Conservation (phyloP, 1,284 basidiomycete species). For the Coriolopsis trogii region DNA sequence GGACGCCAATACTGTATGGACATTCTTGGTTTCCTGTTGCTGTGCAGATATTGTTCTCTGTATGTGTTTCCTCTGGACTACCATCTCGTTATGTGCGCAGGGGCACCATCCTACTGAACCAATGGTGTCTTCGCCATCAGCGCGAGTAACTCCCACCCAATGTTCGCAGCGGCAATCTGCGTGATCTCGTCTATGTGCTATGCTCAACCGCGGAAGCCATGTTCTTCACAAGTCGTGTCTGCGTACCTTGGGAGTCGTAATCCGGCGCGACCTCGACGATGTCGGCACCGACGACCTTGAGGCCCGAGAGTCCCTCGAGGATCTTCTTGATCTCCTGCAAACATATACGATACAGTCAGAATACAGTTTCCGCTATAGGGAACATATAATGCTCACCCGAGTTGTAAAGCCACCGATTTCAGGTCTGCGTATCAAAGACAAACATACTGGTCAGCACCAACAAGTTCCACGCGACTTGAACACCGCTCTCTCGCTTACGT, state of each 20-base stretch:
- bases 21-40: too few species aligned
- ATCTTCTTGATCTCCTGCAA: constrained; percentile 43
- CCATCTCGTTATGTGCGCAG: too few species aligned
- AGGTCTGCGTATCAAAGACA: constrained; percentile 22
- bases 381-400: constrained; percentile 31
- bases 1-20: too few species aligned
- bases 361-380: background rate
- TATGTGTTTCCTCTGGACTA: too few species aligned
- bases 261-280: constrained; percentile 44
- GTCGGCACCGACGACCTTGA: constrained; percentile 45
- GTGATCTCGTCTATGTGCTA: constrained; percentile 35
- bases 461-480: background rate
- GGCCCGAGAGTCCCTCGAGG: constrained; percentile 39
- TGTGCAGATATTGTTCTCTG: too few species aligned
- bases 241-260: constrained; percentile 36
- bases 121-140: constrained; percentile 3
- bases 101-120: too few species aligned
- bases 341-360: background rate
- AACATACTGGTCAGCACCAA: background rate
- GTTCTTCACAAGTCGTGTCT: too few species aligned
- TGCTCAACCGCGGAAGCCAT: too few species aligned
- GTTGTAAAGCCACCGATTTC: constrained; percentile 44
- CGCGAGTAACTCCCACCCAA: constrained; percentile 35
- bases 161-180: constrained; percentile 37
- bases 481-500: too few species aligned